Base-by-base conservation (phyloP, 352 stramenopile genomes). In the Heterotrichella gracilis region DNA sequence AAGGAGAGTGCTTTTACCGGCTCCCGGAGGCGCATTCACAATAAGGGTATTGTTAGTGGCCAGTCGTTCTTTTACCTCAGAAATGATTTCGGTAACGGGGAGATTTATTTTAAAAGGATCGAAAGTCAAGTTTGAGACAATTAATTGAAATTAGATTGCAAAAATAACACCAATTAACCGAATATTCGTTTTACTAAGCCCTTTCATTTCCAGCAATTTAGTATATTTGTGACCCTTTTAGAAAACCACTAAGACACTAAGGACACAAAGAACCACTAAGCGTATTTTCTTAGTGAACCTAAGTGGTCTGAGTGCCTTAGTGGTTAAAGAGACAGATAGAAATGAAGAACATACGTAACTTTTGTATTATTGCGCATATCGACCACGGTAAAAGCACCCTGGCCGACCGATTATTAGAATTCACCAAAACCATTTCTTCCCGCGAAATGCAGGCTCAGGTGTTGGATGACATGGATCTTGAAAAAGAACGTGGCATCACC, bases 401-500 rank as follows among this genome's bases (percentile, higher is more conserved):
- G 19, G 82, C 85, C 0, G 87, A 94, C 72, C 78, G 84, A 2
- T 74, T 94, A 9, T 9, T 66, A 2, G 41, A 66, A 9, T 2
- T 66, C 1, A 66, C 41, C 20, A 21, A 1, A 17, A 68, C 68
- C 22, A 17, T 70, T 3, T 71, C 69, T 1, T 13, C 2, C 69
- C 71, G 81, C 40, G 82, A 89, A 73, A 89, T 88, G 82, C 73
- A 71, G 32, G 22, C 75, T 22, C 82, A 66, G 41, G 70, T 89
- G 22, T 75, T 90, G 13, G 89, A 96, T 77, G 95, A 85, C 41
- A 80, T 97, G 32, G 82, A 88, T 69, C 88, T 96, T 0, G 92
- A 99, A 77, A 77, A 86, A 25, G 87, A 97, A 76, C 85, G 92
- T 23, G 92, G 92, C 20, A 99, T 99, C 72, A 99, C 92, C 0